Evolutionary conservation across 495 filamentous ascomycete species (phyloP).

Genomic region (Neurospora tetrasperma): DNA sequence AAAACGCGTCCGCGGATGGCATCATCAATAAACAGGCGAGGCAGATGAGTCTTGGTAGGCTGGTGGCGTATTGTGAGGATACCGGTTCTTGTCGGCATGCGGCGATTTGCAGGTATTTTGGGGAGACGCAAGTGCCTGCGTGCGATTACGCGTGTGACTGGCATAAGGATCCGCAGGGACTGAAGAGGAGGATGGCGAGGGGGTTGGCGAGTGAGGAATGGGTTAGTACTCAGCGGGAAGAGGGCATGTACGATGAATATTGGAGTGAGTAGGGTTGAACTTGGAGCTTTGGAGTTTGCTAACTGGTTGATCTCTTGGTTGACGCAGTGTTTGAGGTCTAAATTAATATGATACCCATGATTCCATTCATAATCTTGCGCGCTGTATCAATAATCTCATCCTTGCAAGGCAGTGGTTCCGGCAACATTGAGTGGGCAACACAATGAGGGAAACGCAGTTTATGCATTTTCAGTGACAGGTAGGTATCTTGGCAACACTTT

Average conservation of each 20-base stretch:
- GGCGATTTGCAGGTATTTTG: conserved; percentile 72
- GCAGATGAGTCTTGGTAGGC: conserved; percentile 39
- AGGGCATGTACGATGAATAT: conserved; percentile 39
- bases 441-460: neutral
- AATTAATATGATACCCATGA: neutral
- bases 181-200: conserved; percentile 52
- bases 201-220: conserved; percentile 63
- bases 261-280: conserved; percentile 17
- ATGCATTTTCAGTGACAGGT: neutral
- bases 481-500: neutral
- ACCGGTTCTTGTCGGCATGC: conserved; percentile 63
- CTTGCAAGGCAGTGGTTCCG: neutral
- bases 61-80: conserved; percentile 75
- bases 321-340: neutral
- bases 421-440: neutral
- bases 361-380: neutral
- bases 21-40: conserved; percentile 21
- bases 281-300: neutral
- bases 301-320: neutral
- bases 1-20: conserved; percentile 23
- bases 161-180: conserved; percentile 59
- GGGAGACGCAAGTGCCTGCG: conserved; percentile 47
- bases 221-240: conserved; percentile 59
- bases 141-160: conserved; percentile 88
- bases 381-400: neutral